Conservation (phyloP, 768 basidiomycete species). For the Lactarius hengduanensis region DNA sequence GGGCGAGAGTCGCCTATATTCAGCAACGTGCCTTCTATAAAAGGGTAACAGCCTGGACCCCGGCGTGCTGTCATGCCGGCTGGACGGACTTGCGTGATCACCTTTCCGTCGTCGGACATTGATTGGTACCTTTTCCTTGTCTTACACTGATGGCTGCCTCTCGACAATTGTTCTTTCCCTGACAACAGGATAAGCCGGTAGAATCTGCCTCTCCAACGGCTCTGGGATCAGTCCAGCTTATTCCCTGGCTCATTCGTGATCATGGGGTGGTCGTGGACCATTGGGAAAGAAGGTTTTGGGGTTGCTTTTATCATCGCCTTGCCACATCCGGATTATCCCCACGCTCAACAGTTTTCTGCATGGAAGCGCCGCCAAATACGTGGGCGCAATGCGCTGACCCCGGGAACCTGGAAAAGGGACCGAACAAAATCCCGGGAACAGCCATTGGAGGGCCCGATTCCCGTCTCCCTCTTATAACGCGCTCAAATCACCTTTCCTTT, state of each 20-base stretch:
- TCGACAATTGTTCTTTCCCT: slow-evolving; percentile 11
- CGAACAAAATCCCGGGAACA: slow-evolving; percentile 23
- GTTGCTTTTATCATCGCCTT: not conserved
- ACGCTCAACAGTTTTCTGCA: not conserved
- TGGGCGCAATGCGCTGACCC: slow-evolving; percentile 11
- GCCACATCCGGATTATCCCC: not conserved
- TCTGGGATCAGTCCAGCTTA: not conserved
- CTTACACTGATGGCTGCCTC: not conserved
- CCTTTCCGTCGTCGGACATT: not conserved
- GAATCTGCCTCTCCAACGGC: not conserved
- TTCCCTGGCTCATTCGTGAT: not conserved
- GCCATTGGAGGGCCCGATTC: slow-evolving; percentile 1
- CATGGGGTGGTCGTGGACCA: not conserved
- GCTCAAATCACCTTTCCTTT: slow-evolving; percentile 9
- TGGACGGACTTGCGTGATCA: not conserved
- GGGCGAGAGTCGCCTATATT: not conserved
- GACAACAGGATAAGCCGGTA: slow-evolving; percentile 6
- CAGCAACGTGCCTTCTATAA: not conserved
- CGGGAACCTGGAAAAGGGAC: slow-evolving; percentile 14
- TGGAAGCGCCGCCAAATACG: slow-evolving; percentile 8
- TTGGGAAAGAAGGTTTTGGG: slow-evolving; percentile 15
- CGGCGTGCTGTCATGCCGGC: not conserved
- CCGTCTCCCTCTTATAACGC: slow-evolving; percentile 10
- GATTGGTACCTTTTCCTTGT: slow-evolving; percentile 11
- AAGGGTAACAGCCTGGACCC: not conserved